Base-by-base conservation (phyloP, 768 basidiomycete species). In the Boletus pseudo-olivaceus region DNA sequence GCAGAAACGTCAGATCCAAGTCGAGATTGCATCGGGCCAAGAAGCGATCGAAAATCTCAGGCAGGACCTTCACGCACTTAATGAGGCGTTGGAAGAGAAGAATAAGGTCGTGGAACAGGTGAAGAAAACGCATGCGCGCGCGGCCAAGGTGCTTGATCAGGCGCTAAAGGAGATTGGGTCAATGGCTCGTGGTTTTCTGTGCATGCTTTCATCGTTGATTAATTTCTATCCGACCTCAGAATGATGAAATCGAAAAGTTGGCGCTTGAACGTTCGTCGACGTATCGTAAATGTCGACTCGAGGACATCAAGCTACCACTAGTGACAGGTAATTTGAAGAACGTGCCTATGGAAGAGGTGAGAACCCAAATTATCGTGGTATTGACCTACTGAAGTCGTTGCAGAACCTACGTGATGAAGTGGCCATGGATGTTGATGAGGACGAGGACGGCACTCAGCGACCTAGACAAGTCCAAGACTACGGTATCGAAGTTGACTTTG, bases 311-410 rank as follows among this genome's bases (percentile, higher is more conserved):
- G 54, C 69, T 99, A 17, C 94, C 96, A 0, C 74, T 98, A 12
- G 61, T 78, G 14, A 69, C 79, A 51, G 97, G 96, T 7, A 81
- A 83, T 63, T 73, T 98, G 51, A 87, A 83, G 69, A 82, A 90
- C 61, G 91, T 98, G 2, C 90, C 96, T 0, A 90, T 98, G 83
- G 94, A 98, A 66, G 97, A 98, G 83, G 93, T 92, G 45, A 38
- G 75, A 60, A 7, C 6, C 7, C 12, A 30, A 9, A n/a, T 26
- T 15, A 33, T 30, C 40, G 7, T 35, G 6, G 30, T 20, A 30
- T 29, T 35, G 17, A 42, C 10, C 12, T 40, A 27, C 51, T 66
- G 43, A 64, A 39, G 45, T 12, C n/a, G 47, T 50, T 47, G 37
- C 56, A 89, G 91, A 88, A 88, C 62, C 78, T 90, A 20, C 85